These are phyloP conservation scores for Leccinum boreale DNA, from an alignment of 768 basidiomycete species.

Conservation along the genomic window DNA sequence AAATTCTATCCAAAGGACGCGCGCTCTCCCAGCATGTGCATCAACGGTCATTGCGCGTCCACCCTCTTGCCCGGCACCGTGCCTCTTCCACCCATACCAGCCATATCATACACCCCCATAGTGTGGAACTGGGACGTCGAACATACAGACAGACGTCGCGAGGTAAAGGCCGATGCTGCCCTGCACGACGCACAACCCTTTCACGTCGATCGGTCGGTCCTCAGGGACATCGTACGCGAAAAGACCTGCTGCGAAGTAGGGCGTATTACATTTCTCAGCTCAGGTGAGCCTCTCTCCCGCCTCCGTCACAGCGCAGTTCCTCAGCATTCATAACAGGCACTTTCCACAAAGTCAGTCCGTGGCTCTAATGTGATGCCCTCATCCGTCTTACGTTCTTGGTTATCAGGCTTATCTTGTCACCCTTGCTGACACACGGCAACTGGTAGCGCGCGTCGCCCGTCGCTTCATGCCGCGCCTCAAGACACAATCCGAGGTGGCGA, in stretches of 20 bases:
- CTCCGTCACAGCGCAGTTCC: constrained; percentile 8
- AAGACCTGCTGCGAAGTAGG: constrained; percentile 65
- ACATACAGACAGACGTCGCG: constrained; percentile 63
- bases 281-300: constrained; percentile 45
- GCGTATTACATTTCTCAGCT: constrained; percentile 68
- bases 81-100: constrained; percentile 13
- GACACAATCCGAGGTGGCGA: constrained; percentile 85
- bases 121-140: constrained; percentile 74
- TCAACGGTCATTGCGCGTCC: not conserved
- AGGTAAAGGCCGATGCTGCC: constrained; percentile 60
- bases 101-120: constrained; percentile 25
- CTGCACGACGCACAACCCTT: constrained; percentile 65
- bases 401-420: constrained; percentile 73
- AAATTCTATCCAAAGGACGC: not conserved
- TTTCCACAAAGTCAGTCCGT: constrained; percentile 68
- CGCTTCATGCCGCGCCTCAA: constrained; percentile 85
- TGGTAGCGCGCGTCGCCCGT: constrained; percentile 79
- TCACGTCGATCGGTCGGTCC: constrained; percentile 67
- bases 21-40: constrained; percentile 10
- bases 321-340: constrained; percentile 50
- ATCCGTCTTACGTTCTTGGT: constrained; percentile 6
- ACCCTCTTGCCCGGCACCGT: constrained; percentile 20
- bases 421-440: constrained; percentile 53
- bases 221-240: constrained; percentile 76
- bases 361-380: not conserved